Conservation (phyloP, 306 rosid species). For the Cicer pinnatifidum region DNA sequence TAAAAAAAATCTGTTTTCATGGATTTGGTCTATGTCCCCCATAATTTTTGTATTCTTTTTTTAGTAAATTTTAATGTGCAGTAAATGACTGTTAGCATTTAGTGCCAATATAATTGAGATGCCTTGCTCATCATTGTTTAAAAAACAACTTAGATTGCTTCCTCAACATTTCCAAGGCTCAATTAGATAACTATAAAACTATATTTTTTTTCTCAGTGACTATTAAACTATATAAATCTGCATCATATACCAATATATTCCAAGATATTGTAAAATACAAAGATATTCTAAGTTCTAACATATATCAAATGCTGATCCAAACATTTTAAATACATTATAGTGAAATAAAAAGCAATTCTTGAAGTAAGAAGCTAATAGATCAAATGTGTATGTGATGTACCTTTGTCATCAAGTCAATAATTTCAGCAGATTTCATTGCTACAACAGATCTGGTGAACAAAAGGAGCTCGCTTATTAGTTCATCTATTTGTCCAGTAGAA, state of each 20-base stretch:
- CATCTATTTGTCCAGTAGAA: constrained; percentile 67
- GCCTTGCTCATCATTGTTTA: neutral
- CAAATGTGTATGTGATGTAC: constrained; percentile 48
- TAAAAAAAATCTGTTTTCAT: neutral
- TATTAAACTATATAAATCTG: neutral
- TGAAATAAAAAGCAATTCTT: constrained; percentile 15
- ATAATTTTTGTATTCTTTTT: neutral
- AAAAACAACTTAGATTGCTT: neutral
- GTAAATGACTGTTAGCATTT: neutral
- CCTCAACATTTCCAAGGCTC: constrained; percentile 1
- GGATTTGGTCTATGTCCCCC: neutral
- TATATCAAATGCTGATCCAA: constrained; percentile 34
- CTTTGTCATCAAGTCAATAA: constrained; percentile 68
- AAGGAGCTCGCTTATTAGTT: constrained; percentile 71
- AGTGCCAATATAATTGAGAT: too few species aligned
- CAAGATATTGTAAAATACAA: neutral
- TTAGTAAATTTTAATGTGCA: neutral
- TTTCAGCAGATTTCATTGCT: constrained; percentile 65
- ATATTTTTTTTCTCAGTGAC: too few species aligned
- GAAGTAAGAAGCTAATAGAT: constrained; percentile 44
- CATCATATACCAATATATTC: neutral
- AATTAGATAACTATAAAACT: neutral
- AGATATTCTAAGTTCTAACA: constrained; percentile 1
- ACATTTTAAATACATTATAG: neutral
- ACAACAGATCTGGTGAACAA: constrained; percentile 62